Base-by-base conservation (phyloP, 306 rosid genomes). In the Lupinus albus region DNA sequence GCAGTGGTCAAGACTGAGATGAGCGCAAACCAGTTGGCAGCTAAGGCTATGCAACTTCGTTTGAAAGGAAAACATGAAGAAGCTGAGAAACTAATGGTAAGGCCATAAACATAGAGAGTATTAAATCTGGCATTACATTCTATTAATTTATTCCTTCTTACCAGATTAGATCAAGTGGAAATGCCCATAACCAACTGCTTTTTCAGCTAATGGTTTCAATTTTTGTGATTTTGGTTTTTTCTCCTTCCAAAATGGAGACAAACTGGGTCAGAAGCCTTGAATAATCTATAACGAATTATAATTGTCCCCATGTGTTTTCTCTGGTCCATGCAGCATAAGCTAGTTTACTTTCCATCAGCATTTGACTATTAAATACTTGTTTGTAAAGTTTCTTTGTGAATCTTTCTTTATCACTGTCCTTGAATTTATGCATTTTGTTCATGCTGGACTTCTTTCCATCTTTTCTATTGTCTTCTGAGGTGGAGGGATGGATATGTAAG, bases 11-110 rank as follows among this genome's bases (percentile, higher is more conserved):
- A 81, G 77, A 80, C 76, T 71, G 85, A 61, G 67, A 67, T 84
- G 75, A 92, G 88, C 71, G 98, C 87, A 32, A 92, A 92, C 72
- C 96, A 92, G 81, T 77, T 92, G 80, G 98, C 98, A 64, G 96
- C 98, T n/a, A 89, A 89, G 88, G 98, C 91, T 21, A 71, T 87
- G 82, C 98, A 92, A 67, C 91, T 92, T 77, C 89, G 91, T 67
- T 61, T 89, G 80, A 92, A 89, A 80, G 98, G 98, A 77, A 87
- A 87, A 79, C 87, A 84, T 63, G 91, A 86, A 47, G 98, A 92
- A 86, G 98, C 95, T 4, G 84, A 89, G 17, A 84, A 77, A 80
- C 81, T 92, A 56, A 55, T 86, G 93, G 96, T 92, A 77, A 71
- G 85, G 1, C 61, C 70, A 64, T 56, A 41, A 50, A 9, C 73